Conservation (phyloP, 176 grass and related monocot species). For the Lolium perenne region DNA sequence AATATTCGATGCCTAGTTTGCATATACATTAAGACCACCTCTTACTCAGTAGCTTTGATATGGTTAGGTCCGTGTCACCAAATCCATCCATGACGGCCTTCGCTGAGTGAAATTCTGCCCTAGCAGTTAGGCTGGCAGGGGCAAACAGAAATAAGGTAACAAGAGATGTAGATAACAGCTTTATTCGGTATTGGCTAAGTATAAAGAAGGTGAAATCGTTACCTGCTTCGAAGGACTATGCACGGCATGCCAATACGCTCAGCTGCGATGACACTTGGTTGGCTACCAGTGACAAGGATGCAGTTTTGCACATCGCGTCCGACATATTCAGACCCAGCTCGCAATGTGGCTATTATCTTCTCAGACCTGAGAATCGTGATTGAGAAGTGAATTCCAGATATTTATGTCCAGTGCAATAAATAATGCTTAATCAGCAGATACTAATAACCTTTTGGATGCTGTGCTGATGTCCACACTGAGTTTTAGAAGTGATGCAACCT, state of each 20-base stretch:
- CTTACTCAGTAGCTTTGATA: constrained; percentile 71
- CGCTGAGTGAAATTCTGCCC: constrained; percentile 78
- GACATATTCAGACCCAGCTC: constrained; percentile 69
- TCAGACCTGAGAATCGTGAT: constrained; percentile 52
- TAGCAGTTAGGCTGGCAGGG: constrained; percentile 60
- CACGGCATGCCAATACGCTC: constrained; percentile 80
- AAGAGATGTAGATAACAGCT: not conserved
- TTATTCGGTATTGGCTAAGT: not conserved
- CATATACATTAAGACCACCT: constrained; percentile 43
- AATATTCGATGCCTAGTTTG: not conserved
- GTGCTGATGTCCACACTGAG: constrained; percentile 44
- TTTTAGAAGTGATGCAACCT: constrained; percentile 24
- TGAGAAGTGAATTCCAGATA: not conserved
- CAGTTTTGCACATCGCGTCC: constrained; percentile 60
- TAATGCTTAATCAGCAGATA: not conserved
- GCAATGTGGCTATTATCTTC: constrained; percentile 62
- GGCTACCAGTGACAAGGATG: constrained; percentile 69
- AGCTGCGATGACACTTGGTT: constrained; percentile 62
- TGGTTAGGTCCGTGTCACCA: constrained; percentile 67
- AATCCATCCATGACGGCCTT: constrained; percentile 86
- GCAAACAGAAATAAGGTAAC: constrained; percentile 1
- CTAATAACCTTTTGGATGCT: constrained; percentile 14
- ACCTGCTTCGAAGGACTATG: constrained; percentile 78
- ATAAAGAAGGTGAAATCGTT: not conserved
- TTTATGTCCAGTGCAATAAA: not conserved